A percentile compares a stretch with the other conserved stretches of the same genome.
These are phyloP conservation scores for Thermoascus crustaceus DNA, from an alignment of 2,329 filamentous ascomycete species.

Conservation along the genomic window DNA sequence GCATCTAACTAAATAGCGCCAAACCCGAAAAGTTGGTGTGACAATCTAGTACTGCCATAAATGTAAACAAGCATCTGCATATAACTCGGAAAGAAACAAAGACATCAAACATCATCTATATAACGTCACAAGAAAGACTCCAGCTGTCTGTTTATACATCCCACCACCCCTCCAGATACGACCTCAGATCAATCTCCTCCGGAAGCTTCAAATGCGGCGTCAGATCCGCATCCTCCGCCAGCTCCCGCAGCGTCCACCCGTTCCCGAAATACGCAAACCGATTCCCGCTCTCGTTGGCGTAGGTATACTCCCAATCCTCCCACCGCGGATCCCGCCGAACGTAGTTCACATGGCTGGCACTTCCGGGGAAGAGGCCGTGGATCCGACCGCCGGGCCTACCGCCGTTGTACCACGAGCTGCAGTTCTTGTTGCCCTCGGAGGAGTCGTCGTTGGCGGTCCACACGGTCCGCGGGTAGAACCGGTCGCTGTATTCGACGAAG, in stretches of 20 bases:
- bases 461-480: slow-evolving; percentile 45
- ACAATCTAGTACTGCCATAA: neutral
- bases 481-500: slow-evolving; percentile 36
- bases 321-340: slow-evolving; percentile 49
- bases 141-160: slow-evolving; percentile 25
- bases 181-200: slow-evolving; percentile 50
- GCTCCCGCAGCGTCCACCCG: slow-evolving; percentile 56
- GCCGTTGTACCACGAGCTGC: slow-evolving; percentile 66
- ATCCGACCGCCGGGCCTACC: slow-evolving; percentile 54
- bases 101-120: neutral
- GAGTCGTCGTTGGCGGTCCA: slow-evolving; percentile 25
- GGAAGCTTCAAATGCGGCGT: slow-evolving; percentile 55
- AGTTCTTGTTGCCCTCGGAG: slow-evolving; percentile 47
- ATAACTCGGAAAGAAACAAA: neutral
- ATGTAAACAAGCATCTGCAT: neutral
- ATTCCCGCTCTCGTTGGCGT: slow-evolving; percentile 37
- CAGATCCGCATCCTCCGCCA: slow-evolving; percentile 49
- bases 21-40: too few relatives aligned
- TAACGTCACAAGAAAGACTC: neutral
- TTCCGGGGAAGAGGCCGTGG: slow-evolving; percentile 63
- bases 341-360: slow-evolving; percentile 53
- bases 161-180: slow-evolving; percentile 63
- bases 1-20: too few relatives aligned
- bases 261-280: slow-evolving; percentile 55
- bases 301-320: slow-evolving; percentile 52